These are phyloP conservation scores for Babesia divergens DNA, from an alignment of 169 alveolate species.

Conservation along the genomic window DNA sequence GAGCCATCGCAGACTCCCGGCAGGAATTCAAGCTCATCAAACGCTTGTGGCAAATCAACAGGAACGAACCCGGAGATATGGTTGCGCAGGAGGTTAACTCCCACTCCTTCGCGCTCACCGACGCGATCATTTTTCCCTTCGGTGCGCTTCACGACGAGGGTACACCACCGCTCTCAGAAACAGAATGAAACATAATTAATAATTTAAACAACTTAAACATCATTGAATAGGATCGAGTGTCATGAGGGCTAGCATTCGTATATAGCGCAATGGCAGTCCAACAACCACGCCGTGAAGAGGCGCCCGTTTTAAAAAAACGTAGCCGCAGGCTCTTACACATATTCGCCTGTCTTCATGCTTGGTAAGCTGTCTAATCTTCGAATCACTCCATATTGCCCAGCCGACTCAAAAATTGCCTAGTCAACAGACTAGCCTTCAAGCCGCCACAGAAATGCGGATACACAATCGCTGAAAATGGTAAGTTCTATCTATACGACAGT, in stretches of 20 bases:
- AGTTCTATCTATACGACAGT: constrained; percentile 17
- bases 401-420: constrained; percentile 57
- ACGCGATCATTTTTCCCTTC: constrained; percentile 52
- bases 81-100: constrained; percentile 20
- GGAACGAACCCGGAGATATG: constrained; percentile 10
- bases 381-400: not conserved
- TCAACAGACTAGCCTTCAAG: constrained; percentile 68
- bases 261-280: not conserved
- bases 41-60: constrained; percentile 46
- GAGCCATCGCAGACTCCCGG: constrained; percentile 47
- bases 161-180: constrained; percentile 65
- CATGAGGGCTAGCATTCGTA: not conserved
- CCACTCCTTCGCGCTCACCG: constrained; percentile 33
- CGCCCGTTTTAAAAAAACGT: not conserved
- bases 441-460: constrained; percentile 73
- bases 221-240: not conserved
- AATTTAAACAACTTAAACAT: no score
- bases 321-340: not conserved
- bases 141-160: constrained; percentile 67
- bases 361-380: constrained; percentile 5
- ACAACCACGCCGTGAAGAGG: not conserved
- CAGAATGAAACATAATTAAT: not conserved
- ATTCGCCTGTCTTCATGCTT: constrained; percentile 5
- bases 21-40: constrained; percentile 55
- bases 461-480: constrained; percentile 30